Percentiles rank a stretch among this genome's conserved stretches.
These are phyloP conservation scores for Maudiozyma serrabonitensis DNA, from an alignment of 805 yeast genomes.

Conservation along the genomic window DNA sequence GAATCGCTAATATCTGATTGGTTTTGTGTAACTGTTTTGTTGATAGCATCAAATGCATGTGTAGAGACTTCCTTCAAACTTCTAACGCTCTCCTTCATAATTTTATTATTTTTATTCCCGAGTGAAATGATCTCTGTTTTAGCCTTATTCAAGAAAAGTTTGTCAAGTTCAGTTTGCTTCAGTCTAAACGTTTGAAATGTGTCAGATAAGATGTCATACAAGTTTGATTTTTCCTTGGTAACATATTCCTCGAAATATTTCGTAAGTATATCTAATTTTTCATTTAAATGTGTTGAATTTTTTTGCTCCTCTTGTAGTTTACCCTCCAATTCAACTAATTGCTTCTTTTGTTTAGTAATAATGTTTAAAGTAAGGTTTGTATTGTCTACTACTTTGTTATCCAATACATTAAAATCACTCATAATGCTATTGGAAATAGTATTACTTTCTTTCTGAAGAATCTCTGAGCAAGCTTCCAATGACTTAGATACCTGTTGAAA, in stretches of 20 bases:
- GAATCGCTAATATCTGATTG: neutral
- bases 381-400: neutral
- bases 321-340: neutral
- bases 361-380: neutral
- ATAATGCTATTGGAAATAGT: neutral
- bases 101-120: neutral
- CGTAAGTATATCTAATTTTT: slow-evolving; percentile 6
- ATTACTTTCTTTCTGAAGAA: neutral
- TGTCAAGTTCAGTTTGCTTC: slow-evolving; percentile 6
- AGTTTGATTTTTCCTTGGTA: slow-evolving; percentile 4
- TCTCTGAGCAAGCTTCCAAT: neutral
- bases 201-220: slow-evolving; percentile 2
- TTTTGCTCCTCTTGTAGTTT: neutral
- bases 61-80: neutral
- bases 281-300: slow-evolving; percentile 2
- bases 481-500: neutral
- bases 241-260: slow-evolving; percentile 9
- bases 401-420: neutral
- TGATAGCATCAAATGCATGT: neutral
- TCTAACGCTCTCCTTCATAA: neutral
- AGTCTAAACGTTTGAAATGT: neutral
- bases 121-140: neutral
- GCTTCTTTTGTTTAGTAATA: neutral
- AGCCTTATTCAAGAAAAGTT: slow-evolving; percentile 2
- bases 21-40: neutral